Evolutionary conservation across 768 basidiomycete species (phyloP).

Genomic region (Pulveroboletus frians): DNA sequence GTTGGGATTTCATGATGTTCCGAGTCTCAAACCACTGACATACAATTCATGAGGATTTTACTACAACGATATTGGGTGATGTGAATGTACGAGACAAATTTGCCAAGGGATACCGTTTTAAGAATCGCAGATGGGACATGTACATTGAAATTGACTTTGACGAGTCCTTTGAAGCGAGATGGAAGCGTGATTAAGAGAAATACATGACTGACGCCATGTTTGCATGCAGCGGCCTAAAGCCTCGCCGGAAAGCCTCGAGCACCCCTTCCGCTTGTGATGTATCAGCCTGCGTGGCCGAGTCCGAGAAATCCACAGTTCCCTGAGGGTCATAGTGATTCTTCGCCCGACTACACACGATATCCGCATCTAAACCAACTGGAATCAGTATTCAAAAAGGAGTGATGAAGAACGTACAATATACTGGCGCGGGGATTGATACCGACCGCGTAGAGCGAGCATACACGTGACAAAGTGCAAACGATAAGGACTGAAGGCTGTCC

Average conservation of each 20-base stretch:
- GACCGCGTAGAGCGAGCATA: constrained; percentile 78
- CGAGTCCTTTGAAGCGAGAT: neutral
- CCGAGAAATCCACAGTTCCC: constrained; percentile 52
- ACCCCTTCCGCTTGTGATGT: constrained; percentile 36
- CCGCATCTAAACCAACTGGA: constrained; percentile 51
- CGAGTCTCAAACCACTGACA: neutral
- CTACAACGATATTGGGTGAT: neutral
- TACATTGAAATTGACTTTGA: neutral
- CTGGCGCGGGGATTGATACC: constrained; percentile 78
- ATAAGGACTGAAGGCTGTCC: constrained; percentile 62
- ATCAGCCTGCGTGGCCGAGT: constrained; percentile 47
- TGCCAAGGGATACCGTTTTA: neutral
- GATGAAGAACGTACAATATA: constrained; percentile 55
- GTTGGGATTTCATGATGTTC: neutral
- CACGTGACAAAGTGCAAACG: constrained; percentile 75
- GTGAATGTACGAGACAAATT: neutral
- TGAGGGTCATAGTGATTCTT: constrained; percentile 77
- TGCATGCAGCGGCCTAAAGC: constrained; percentile 53
- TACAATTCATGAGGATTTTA: neutral
- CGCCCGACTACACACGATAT: constrained; percentile 70
- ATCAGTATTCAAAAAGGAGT: neutral
- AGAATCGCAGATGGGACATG: neutral
- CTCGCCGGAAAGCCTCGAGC: constrained; percentile 45
- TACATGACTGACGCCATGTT: constrained; percentile 54
- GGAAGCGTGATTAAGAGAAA: constrained; percentile 37